These are phyloP conservation scores for Sporothrix curviconia DNA, from an alignment of 2,329 filamentous ascomycete genomes.

Conservation along the genomic window DNA sequence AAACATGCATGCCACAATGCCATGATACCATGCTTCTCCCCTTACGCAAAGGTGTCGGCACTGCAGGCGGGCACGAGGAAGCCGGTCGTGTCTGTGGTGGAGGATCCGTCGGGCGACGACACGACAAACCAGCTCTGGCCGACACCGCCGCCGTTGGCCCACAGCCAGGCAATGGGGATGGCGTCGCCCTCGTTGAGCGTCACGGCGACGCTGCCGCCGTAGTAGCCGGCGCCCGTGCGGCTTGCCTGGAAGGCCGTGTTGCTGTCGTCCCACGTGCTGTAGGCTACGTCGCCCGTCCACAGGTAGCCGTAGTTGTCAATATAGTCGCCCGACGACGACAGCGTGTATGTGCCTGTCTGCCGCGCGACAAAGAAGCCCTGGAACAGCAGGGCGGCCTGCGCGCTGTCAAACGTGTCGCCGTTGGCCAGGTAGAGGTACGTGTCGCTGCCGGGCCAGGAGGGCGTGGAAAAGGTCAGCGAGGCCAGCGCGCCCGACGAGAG, in stretches of 20 bases:
- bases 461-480: not conserved
- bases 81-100: not conserved
- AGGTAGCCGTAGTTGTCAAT: constrained; percentile 4
- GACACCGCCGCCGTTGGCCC: not conserved
- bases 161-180: not conserved
- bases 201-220: not conserved
- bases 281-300: not conserved
- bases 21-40: no score
- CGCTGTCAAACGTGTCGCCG: not conserved
- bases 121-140: not conserved
- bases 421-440: not conserved
- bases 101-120: not conserved
- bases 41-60: not conserved
- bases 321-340: not conserved
- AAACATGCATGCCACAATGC: no score
- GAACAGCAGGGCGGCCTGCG: not conserved
- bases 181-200: not conserved
- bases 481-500: not conserved
- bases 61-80: not conserved
- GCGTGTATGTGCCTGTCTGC: not conserved
- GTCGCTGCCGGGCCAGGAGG: not conserved
- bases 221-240: not conserved
- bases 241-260: not conserved
- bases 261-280: not conserved
- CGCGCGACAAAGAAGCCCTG: not conserved